Percentiles rank a stretch among this genome's conserved stretches.
phyloP scores from a whole-genome alignment of 1,284 basidiomycete genomes.

The Thecaphora thlaspeos region DNA sequence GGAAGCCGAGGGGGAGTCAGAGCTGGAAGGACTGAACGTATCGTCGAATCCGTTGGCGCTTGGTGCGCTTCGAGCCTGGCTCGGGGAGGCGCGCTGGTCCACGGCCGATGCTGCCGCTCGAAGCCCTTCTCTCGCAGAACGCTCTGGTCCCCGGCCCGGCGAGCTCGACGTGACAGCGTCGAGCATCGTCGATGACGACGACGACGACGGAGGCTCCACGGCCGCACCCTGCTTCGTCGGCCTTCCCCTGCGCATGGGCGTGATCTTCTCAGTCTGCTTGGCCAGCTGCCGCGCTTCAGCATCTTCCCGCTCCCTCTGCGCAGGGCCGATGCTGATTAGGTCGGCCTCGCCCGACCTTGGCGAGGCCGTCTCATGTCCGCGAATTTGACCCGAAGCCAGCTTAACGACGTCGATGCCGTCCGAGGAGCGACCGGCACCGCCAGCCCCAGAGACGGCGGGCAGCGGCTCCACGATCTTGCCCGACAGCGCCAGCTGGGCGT shows the following conservation, averaged over 20 bases:
- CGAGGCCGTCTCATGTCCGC: not conserved
- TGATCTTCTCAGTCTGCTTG: slow-evolving; percentile 46
- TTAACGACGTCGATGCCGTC: not conserved
- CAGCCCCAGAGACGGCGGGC: slow-evolving; percentile 11
- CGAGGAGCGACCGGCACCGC: slow-evolving; percentile 5
- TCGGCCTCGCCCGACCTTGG: slow-evolving; percentile 7
- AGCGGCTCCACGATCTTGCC: slow-evolving; percentile 30
- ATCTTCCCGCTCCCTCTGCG: slow-evolving; percentile 26
- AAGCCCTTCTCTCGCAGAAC: no score
- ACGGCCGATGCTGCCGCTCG: not conserved
- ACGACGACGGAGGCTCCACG: slow-evolving; percentile 6
- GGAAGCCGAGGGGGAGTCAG: not conserved
- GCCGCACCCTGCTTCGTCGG: slow-evolving; percentile 38
- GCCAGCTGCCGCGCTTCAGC: slow-evolving; percentile 35
- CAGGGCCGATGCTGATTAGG: slow-evolving; percentile 35
- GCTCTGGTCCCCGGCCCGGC: not conserved
- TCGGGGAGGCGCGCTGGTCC: not conserved
- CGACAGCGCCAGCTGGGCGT: slow-evolving; percentile 24
- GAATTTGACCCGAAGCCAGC: no score
- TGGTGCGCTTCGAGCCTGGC: not conserved
- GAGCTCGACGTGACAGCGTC: not conserved
- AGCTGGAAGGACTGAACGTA: no score
- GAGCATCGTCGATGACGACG: no score
- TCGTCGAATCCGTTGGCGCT: slow-evolving; percentile 4
- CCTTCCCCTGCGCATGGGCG: slow-evolving; percentile 59